These are phyloP conservation scores for Bremia lactucae DNA, from an alignment of 352 stramenopile genomes.

Conservation along the genomic window DNA sequence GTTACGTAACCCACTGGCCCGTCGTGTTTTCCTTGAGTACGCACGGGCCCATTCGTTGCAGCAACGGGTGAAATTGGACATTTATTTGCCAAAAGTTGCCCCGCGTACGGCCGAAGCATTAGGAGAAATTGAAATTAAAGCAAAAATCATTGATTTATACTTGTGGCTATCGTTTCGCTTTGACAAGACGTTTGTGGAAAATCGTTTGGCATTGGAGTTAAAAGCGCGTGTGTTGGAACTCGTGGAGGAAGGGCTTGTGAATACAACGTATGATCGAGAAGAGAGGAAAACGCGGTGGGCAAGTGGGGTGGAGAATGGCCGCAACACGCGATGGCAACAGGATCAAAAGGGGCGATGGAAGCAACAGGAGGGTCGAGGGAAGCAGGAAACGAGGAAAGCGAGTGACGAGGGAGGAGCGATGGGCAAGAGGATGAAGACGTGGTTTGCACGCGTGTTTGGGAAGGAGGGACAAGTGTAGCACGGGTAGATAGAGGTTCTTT, in stretches of 20 bases:
- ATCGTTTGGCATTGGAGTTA: conserved; percentile 49
- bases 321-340: background rate
- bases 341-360: background rate
- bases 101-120: conserved; percentile 82
- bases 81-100: conserved; percentile 55
- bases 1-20: conserved; percentile 58
- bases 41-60: conserved; percentile 56
- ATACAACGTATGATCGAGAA: conserved; percentile 70
- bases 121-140: conserved; percentile 82
- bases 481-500: too few species aligned
- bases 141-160: conserved; percentile 90
- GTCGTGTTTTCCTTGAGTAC: conserved; percentile 80
- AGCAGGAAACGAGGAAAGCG: too few species aligned
- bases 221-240: conserved; percentile 55
- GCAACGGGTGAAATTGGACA: conserved; percentile 71
- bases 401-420: too few species aligned
- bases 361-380: too few species aligned
- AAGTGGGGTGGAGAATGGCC: conserved; percentile 11
- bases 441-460: too few species aligned
- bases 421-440: too few species aligned
- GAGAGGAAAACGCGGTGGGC: conserved; percentile 28
- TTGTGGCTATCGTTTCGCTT: conserved; percentile 91
- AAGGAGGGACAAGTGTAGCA: too few species aligned
- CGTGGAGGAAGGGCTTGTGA: conserved; percentile 58
- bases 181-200: conserved; percentile 71